Evolutionary conservation across 2,329 filamentous ascomycete species (phyloP), one percentile per base, ranked within the genome.

Genomic region (Colletotrichum melonis): DNA sequence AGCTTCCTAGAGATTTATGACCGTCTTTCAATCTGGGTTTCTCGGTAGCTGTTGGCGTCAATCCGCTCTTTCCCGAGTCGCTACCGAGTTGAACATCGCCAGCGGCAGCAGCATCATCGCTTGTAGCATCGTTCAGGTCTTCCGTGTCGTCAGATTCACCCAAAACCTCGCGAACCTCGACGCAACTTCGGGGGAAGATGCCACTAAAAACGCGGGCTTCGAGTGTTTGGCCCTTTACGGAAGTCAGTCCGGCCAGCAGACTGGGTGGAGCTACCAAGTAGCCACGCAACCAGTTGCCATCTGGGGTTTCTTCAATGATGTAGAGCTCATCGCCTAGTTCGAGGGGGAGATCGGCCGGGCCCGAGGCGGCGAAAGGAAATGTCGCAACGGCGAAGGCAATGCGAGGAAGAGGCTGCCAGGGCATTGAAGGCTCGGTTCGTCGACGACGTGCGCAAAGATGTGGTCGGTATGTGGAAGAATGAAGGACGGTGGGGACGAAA

Each of bases 321-420:
- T 99, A 99, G 76, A 99, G 88, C 85, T 99, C 97, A 89, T 99
- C 97, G 82, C 97, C 97, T 76, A 99, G 94, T 84, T 99, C 95
- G 81, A 99, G 92, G 11, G 97, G 97, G 24, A 99, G 92, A 84
- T 99, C 97, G 82, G 95, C 94, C 67, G 95, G 91, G 76, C 92
- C 92, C 73, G 94, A 92, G 74, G 97, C 94, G 78, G 93, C 89
- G 85, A 99, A 99, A 49, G 97, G 97, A 83, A 95, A 97, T 77
- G 93, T 95, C 87, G 96, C 97, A 84, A 99, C 94, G 78, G 96
- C 97, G 88, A 98, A 99, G 81, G 95, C 97, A 87, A 99, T 98
- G 80, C 95, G 94, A 84, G 95, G 94, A 83, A 99, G 90, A 80
- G 97, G 96, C 90, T 94, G 92, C 97, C 97, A 99, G 90, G 95